Evolutionary conservation across 2,329 filamentous ascomycete genomes (phyloP).

Genomic region (Cytospora schulzeri): DNA sequence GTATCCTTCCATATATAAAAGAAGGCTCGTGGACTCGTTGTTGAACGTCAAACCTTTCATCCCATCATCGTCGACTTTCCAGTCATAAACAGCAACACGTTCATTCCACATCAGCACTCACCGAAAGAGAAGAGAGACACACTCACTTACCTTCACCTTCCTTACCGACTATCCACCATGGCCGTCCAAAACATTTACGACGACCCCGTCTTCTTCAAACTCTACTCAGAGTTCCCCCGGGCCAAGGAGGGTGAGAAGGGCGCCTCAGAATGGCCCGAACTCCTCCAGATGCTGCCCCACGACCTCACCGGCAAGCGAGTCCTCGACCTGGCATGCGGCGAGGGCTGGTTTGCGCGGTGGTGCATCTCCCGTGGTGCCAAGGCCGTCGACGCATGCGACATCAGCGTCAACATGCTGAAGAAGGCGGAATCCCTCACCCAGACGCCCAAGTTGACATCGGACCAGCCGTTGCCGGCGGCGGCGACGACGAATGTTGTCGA

Average conservation of each 20-base stretch:
- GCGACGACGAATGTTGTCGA: not conserved
- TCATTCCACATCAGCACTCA: not conserved
- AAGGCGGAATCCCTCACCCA: slow-evolving; percentile 37
- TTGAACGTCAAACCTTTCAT: not conserved
- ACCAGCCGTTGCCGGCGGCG: slow-evolving; percentile 2
- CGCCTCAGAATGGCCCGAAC: slow-evolving; percentile 47
- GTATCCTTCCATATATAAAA: not conserved
- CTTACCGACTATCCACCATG: slow-evolving; percentile 16
- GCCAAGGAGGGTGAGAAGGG: slow-evolving; percentile 43
- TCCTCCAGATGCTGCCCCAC: slow-evolving; percentile 43
- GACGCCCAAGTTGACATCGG: slow-evolving; percentile 21
- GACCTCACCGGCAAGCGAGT: slow-evolving; percentile 36
- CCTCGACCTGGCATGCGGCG: slow-evolving; percentile 50
- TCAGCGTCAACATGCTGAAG: slow-evolving; percentile 48
- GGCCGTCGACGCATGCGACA: slow-evolving; percentile 42
- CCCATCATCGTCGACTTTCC: not conserved
- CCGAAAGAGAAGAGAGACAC: slow-evolving; percentile 6
- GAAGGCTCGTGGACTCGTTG: not conserved
- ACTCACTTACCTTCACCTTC: slow-evolving; percentile 9
- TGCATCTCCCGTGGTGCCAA: slow-evolving; percentile 42
- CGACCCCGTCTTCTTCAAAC: slow-evolving; percentile 44
- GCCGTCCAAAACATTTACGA: slow-evolving; percentile 46
- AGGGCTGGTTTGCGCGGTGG: slow-evolving; percentile 50
- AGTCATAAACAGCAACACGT: not conserved
- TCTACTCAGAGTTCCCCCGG: slow-evolving; percentile 45